A percentile compares a stretch with the other conserved stretches of the same genome.
phyloP scores from a whole-genome alignment of 768 basidiomycete genomes.

The Mrakia gelida region DNA sequence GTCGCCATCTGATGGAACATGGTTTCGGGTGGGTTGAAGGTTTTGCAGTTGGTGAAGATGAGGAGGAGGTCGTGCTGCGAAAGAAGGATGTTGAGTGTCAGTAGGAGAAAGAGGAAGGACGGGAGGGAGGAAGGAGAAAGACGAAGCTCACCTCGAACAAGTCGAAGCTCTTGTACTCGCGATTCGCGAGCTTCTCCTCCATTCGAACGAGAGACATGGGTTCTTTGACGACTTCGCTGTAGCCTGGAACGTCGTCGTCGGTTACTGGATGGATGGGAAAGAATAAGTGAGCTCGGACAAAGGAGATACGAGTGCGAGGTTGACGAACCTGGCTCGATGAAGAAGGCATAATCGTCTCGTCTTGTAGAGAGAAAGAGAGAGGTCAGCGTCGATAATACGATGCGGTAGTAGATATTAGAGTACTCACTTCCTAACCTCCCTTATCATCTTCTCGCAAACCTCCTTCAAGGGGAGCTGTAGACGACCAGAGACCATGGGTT shows the following conservation, averaged over 20 bases:
- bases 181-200: constrained; percentile 70
- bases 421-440: constrained; percentile 15
- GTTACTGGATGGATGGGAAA: neutral
- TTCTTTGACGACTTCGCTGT: constrained; percentile 80
- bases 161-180: constrained; percentile 55
- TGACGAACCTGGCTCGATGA: constrained; percentile 28
- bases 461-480: constrained; percentile 24
- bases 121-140: neutral
- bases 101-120: neutral
- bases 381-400: neutral
- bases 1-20: constrained; percentile 22
- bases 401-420: neutral
- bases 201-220: constrained; percentile 95
- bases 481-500: constrained; percentile 24
- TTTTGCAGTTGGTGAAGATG: constrained; percentile 89
- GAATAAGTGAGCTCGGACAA: neutral
- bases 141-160: constrained; percentile 35
- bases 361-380: neutral
- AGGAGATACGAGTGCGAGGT: neutral
- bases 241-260: constrained; percentile 27
- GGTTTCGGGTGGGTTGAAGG: constrained; percentile 87
- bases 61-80: constrained; percentile 77
- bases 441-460: constrained; percentile 27
- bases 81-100: neutral
- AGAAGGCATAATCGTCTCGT: constrained; percentile 29